Conservation (phyloP, 148 eudicot species). For the Rhododendron williamsianum region DNA sequence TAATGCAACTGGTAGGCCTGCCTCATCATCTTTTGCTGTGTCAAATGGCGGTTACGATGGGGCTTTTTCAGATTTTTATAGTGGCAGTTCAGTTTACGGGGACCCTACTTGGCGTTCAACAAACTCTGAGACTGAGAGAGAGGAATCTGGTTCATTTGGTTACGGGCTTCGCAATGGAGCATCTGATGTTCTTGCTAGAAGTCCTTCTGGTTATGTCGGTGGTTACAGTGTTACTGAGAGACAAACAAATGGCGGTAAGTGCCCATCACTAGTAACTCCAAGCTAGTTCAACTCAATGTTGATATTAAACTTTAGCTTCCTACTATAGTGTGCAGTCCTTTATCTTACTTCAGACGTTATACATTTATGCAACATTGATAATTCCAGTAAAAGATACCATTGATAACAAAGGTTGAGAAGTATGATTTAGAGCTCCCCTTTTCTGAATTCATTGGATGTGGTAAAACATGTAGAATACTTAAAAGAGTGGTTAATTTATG, state of each 20-base stretch:
- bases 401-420: neutral
- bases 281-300: neutral
- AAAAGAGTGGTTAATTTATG: neutral
- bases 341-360: neutral
- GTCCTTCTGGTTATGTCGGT: slow-evolving; percentile 50
- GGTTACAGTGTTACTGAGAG: slow-evolving; percentile 52
- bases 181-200: slow-evolving; percentile 35
- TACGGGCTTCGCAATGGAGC: slow-evolving; percentile 50
- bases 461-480: neutral
- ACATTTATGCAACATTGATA: neutral
- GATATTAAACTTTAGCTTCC: neutral
- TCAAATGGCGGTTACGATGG: slow-evolving; percentile 51
- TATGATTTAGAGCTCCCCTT: neutral
- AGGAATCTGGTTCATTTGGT: slow-evolving; percentile 47
- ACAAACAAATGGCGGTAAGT: slow-evolving; percentile 56
- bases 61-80: slow-evolving; percentile 46
- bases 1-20: slow-evolving; percentile 31
- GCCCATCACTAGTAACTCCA: neutral
- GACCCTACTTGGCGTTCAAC: slow-evolving; percentile 58
- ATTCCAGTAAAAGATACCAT: neutral
- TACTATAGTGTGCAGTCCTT: neutral
- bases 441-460: neutral
- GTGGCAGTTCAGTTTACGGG: slow-evolving; percentile 40
- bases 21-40: slow-evolving; percentile 37
- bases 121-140: slow-evolving; percentile 52